Base-by-base conservation (phyloP, 2,329 filamentous ascomycete species). In the Aspergillus sp. region DNA sequence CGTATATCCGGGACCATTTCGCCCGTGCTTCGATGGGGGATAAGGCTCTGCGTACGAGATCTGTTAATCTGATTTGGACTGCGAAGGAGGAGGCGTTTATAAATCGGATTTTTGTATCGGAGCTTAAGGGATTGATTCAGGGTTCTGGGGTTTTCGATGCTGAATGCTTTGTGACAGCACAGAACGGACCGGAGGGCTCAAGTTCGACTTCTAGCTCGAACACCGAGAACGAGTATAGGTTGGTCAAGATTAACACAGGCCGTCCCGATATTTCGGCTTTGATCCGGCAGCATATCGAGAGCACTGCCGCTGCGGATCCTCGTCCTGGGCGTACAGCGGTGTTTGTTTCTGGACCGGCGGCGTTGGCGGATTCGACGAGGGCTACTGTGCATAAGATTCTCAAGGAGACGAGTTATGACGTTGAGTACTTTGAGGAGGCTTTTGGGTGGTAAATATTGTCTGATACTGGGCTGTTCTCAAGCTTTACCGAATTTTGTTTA, bases 361-460 rank as follows among this genome's bases (percentile, higher is more conserved):
- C 64, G 6, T 77, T 80, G 76, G 76, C 76, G 21, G 77, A 80
- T 61, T 70, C 77, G 33, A 71, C 72, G n/a, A 63, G 78, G 21
- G 67, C 58, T 17, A 69, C 72, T 3, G 73, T 76, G 56, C 72
- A 75, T 45, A 48, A 66, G 7, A 70, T 70, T 14, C 58, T 72
- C 60, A 68, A 65, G 40, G 57, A 62, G 9, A 68, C 67, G 7
- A 67, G 66, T 15, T 45, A 49, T 15, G 55, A 48, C 1, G 64
- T 79, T 9, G 76, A 78, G 55, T 79, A 79, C 59, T 76, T 78
- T 60, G 78, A 80, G 56, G 76, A 58, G 48, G 47, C 23, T 2
- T 58, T 58, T 21, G 51, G 51, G 14, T 58, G 56, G 56, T 58
- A 31, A 7, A 11, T 17, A 5, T 2, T 21, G 21, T 4, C 9